A percentile compares a stretch with the other conserved stretches of the same genome.
Evolutionary conservation across 2,329 filamentous ascomycete species (phyloP).

Genomic region (Stagonosporopsis rhizophila): DNA sequence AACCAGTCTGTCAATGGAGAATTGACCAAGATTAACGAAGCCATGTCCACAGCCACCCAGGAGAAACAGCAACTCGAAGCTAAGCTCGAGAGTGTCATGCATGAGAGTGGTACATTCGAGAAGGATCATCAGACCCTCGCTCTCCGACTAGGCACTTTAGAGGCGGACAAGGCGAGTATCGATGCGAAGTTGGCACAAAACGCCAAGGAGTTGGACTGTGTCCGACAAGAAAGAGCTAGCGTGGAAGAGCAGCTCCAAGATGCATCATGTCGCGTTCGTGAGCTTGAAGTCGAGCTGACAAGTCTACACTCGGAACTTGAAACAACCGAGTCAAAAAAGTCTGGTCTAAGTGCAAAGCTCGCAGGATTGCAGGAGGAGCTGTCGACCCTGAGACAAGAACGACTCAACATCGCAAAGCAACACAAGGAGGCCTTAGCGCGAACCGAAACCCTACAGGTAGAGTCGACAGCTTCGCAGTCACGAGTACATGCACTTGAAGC

Average conservation of each 20-base stretch:
- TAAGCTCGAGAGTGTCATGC: constrained; percentile 7
- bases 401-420: constrained; percentile 11
- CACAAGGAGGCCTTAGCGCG: constrained; percentile 13
- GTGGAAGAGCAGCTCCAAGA: constrained; percentile 20
- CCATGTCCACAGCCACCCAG: background rate
- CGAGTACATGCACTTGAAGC: constrained; percentile 27
- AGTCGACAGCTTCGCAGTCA: constrained; percentile 25
- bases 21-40: background rate
- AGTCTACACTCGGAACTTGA: constrained; percentile 25
- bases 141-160: constrained; percentile 10
- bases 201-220: constrained; percentile 7
- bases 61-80: constrained; percentile 3
- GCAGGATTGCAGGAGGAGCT: constrained; percentile 8
- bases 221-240: constrained; percentile 4
- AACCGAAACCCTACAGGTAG: constrained; percentile 21
- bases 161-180: constrained; percentile 12
- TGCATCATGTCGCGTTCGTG: constrained; percentile 9
- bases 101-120: constrained; percentile 7
- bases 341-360: constrained; percentile 28
- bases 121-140: constrained; percentile 10
- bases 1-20: background rate
- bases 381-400: background rate
- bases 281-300: constrained; percentile 27
- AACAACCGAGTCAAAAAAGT: constrained; percentile 27
- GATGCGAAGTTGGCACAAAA: constrained; percentile 9